Evolutionary conservation across 345 rosid genomes (phyloP).

Genomic region (Eucalyptus pauciflora): DNA sequence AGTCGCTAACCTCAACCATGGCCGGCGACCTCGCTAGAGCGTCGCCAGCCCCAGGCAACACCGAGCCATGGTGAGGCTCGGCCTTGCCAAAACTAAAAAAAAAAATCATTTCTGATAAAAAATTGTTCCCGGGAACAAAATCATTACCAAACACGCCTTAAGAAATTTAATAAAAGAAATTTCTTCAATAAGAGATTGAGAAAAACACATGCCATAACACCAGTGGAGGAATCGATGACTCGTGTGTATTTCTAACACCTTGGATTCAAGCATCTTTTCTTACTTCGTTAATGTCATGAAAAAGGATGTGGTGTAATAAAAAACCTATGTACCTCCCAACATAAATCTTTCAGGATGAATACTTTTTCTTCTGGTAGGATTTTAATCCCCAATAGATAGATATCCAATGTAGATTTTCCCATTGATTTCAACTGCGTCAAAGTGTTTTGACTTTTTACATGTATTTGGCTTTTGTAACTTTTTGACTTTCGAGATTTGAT

Average conservation of each 20-base stretch:
- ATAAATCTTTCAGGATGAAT: background rate
- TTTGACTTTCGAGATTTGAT: background rate
- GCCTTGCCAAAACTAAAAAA: no score
- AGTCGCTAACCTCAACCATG: no score
- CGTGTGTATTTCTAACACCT: background rate
- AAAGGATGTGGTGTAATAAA: background rate
- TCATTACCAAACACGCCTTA: no score
- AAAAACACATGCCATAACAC: background rate
- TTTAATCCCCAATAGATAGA: background rate
- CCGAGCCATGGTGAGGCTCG: no score
- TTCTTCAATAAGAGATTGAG: background rate
- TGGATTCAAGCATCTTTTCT: background rate
- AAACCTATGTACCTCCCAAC: background rate
- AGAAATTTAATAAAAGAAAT: background rate
- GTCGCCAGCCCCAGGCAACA: fast-evolving
- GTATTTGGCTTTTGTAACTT: background rate
- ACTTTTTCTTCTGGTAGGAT: background rate
- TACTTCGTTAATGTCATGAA: background rate
- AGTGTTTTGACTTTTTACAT: background rate
- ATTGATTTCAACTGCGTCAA: background rate
- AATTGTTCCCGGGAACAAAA: fast-evolving
- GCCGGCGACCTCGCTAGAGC: no score
- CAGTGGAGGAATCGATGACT: background rate
- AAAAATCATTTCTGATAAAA: no score
- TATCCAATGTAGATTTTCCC: background rate